These are phyloP conservation scores for Trapa bicornis DNA, from an alignment of 345 rosid species.

Conservation along the genomic window DNA sequence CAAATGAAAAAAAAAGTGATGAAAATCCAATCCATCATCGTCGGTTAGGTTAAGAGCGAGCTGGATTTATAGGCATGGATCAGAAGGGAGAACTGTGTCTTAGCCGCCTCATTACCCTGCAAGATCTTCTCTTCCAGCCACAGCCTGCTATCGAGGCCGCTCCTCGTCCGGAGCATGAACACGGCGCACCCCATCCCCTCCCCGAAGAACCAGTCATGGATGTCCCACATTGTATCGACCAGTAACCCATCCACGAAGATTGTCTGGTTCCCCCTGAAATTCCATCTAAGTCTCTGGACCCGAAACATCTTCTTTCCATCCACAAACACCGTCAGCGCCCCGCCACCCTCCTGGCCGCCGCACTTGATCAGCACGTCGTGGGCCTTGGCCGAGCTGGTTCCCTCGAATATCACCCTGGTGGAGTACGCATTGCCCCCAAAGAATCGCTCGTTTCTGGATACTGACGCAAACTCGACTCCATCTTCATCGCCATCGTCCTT, in stretches of 20 bases:
- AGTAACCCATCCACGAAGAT: constrained; percentile 69
- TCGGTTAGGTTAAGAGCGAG: neutral
- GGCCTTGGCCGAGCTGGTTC: constrained; percentile 24
- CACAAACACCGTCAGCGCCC: constrained; percentile 42
- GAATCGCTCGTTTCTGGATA: constrained; percentile 50
- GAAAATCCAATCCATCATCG: neutral
- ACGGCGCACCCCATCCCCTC: constrained; percentile 39
- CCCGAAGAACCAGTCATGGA: constrained; percentile 65
- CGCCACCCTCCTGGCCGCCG: constrained; percentile 17
- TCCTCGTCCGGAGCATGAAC: constrained; percentile 75
- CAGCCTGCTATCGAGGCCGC: constrained; percentile 49
- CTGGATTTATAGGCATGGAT: constrained; percentile 54
- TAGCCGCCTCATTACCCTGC: constrained; percentile 16
- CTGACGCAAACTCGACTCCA: constrained; percentile 15
- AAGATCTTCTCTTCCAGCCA: constrained; percentile 45
- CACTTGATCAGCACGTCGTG: constrained; percentile 70
- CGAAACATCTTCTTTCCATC: constrained; percentile 47
- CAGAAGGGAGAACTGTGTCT: constrained; percentile 41
- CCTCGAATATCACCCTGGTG: constrained; percentile 44
- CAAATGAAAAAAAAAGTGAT: neutral
- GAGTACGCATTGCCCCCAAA: constrained; percentile 32
- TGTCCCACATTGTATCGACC: constrained; percentile 96
- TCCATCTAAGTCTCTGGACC: constrained; percentile 68
- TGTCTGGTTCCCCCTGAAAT: constrained; percentile 82
- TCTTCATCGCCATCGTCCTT: neutral